Percentiles rank a stretch among this genome's conserved stretches.
These are phyloP conservation scores for Dispira simplex DNA, from an alignment of 192 early-diverging fungal genomes.

Conservation along the genomic window DNA sequence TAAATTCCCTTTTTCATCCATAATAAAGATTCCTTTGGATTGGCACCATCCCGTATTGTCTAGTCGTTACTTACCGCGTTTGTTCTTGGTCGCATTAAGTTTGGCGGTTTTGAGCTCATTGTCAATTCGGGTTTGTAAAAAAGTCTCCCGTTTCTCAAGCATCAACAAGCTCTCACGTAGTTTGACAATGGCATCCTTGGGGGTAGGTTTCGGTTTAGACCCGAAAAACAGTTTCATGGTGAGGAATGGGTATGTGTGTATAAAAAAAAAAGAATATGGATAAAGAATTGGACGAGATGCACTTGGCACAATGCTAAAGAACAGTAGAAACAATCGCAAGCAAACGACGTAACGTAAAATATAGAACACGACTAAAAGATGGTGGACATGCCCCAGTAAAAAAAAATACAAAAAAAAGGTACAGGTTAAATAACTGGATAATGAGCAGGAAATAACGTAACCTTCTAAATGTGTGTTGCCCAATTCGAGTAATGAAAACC, in stretches of 20 bases:
- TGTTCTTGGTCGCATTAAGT: conserved; percentile 84
- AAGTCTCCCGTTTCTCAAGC: conserved; percentile 88
- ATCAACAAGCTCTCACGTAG: conserved; percentile 81
- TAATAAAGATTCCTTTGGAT: background rate
- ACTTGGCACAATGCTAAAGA: no score
- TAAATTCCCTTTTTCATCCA: background rate
- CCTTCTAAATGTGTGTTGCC: no score
- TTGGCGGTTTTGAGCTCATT: conserved; percentile 74
- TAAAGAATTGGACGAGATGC: no score
- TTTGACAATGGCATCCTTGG: conserved; percentile 91
- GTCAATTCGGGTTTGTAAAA: conserved; percentile 76
- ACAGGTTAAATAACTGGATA: no score
- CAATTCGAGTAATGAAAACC: no score
- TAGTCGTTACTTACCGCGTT: conserved; percentile 44
- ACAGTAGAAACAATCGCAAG: no score
- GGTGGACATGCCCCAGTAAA: no score
- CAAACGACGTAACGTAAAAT: no score
- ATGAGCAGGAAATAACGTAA: no score
- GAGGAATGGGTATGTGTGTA: background rate
- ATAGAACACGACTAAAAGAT: no score
- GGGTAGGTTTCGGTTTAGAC: conserved; percentile 43
- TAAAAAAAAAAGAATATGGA: no score
- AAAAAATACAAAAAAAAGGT: no score
- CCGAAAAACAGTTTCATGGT: conserved; percentile 66
- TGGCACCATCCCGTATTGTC: background rate